phyloP scores from a whole-genome alignment of 208 protist genomes.

The Spongospora subterranea region DNA sequence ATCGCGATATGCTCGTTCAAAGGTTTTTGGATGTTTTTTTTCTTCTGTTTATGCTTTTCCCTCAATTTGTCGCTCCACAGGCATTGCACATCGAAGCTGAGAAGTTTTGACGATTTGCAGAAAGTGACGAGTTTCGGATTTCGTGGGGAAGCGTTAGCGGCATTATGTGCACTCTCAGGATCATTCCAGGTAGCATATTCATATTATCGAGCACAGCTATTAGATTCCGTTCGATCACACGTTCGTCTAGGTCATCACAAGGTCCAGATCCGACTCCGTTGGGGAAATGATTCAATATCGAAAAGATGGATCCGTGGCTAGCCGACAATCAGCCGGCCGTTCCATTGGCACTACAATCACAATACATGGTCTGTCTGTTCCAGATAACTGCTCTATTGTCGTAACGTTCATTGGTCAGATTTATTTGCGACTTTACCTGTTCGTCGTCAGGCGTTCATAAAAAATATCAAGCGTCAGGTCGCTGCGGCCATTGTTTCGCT shows the following conservation, averaged over 20 bases:
- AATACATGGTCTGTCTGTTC: slow-evolving; percentile 3
- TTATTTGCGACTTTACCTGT: neutral
- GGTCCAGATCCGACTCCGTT: slow-evolving; percentile 47
- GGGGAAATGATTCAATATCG: slow-evolving; percentile 65
- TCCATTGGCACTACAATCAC: slow-evolving; percentile 66
- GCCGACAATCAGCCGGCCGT: neutral
- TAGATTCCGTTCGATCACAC: neutral
- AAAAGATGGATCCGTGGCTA: neutral
- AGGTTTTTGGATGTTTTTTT: slow-evolving; percentile 12
- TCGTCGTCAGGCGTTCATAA: neutral
- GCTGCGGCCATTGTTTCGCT: neutral
- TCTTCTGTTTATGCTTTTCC: neutral
- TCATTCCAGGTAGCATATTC: slow-evolving; percentile 14
- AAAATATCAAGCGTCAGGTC: neutral
- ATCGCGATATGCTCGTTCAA: slow-evolving; percentile 67
- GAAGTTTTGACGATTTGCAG: slow-evolving; percentile 71
- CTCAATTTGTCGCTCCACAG: slow-evolving; percentile 57
- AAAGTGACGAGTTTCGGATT: slow-evolving; percentile 75
- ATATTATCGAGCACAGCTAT: neutral
- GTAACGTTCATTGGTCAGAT: neutral
- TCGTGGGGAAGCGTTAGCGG: slow-evolving; percentile 76
- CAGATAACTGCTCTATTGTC: neutral
- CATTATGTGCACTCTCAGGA: slow-evolving; percentile 67
- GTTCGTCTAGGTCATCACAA: slow-evolving; percentile 60
- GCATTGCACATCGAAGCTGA: slow-evolving; percentile 75